Base-by-base conservation (phyloP, 495 filamentous ascomycete genomes). In the Massariosphaeria phaeospora region DNA sequence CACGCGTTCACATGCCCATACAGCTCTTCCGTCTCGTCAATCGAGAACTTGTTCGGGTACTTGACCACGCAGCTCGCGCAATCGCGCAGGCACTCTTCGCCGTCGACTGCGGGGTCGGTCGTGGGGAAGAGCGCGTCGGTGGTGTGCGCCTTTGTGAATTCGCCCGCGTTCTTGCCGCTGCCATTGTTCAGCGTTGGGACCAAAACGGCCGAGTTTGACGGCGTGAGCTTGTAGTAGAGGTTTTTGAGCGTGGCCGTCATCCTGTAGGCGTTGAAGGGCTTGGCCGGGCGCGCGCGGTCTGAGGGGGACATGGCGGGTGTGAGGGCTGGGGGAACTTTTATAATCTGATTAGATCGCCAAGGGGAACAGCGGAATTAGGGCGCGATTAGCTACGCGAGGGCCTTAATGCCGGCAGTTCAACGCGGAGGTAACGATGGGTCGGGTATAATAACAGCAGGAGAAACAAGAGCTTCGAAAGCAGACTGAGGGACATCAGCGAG, bases 1-100 rank as follows among this genome's bases (percentile, higher is more conserved):
- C 89, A 98, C 9, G 84, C 88, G 57, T 93, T 89, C 31, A 97
- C 80, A 39, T 86, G 75, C 2, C 93, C 93, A 66, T 93, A 97
- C 25, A 98, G 71, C 64, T 85, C 74, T 53, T 93, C 86, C 20
- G 76, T 71, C 63, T 86, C 79, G 49, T 97, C 88, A 44, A 95
- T 80, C 4, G 78, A 77, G 67, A 83, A 86, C 53, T 79, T 80
- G 52, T 83, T 80, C 6, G 91, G 91, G 66, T 89, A 89, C 43
- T 79, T 76, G 31, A 91, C 75, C 0, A 79, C 79, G 71, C 93
- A 97, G 43, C 75, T 83, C n/a, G 79, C 80, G 71, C 93, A 98
- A 70, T 97, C 93, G 66, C 84, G 87, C 38, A 85, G 74, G 68
- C 93, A 98, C 39, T 91, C 91, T 30, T 93, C 88, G 35, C 86